These are phyloP conservation scores for Bombardia bombarda DNA, from an alignment of 495 filamentous ascomycete species.

Conservation along the genomic window DNA sequence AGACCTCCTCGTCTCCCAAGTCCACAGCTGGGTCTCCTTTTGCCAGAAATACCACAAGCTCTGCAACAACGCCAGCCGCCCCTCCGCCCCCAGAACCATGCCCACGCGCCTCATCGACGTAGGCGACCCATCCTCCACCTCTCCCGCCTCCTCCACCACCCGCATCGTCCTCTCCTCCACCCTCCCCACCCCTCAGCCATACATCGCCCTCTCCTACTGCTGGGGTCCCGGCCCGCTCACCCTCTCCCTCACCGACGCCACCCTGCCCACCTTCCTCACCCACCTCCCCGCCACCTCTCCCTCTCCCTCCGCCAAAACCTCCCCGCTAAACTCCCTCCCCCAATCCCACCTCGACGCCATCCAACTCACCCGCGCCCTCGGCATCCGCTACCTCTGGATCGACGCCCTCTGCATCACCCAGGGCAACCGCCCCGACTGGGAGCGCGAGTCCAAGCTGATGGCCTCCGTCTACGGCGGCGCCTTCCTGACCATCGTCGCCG, in stretches of 20 bases:
- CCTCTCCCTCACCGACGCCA: neutral
- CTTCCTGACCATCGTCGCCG: neutral
- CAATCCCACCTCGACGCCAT: neutral
- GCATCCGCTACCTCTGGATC: conserved; percentile 3
- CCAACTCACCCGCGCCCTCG: neutral
- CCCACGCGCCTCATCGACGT: conserved; percentile 5
- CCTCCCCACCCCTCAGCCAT: neutral
- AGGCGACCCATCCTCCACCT: neutral
- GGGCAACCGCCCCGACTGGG: conserved; percentile 1
- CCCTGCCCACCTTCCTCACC: neutral
- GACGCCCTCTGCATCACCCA: conserved; percentile 4
- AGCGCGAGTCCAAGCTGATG: neutral
- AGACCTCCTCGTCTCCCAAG: neutral
- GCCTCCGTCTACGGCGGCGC: neutral
- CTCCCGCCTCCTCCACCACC: neutral
- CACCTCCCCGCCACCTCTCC: too few relatives aligned
- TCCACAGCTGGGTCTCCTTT: rapidly evolving
- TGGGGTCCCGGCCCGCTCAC: neutral
- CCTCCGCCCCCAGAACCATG: neutral
- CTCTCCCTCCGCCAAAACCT: too few relatives aligned
- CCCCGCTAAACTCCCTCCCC: neutral
- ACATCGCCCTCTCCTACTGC: conserved; percentile 6
- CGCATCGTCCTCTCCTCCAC: neutral
- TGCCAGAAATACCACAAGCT: neutral
- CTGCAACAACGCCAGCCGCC: neutral